Percentiles rank a stretch among this genome's conserved stretches.
These are phyloP conservation scores for Forsythia viridissima DNA, from an alignment of 257 asterid genomes.

Conservation along the genomic window DNA sequence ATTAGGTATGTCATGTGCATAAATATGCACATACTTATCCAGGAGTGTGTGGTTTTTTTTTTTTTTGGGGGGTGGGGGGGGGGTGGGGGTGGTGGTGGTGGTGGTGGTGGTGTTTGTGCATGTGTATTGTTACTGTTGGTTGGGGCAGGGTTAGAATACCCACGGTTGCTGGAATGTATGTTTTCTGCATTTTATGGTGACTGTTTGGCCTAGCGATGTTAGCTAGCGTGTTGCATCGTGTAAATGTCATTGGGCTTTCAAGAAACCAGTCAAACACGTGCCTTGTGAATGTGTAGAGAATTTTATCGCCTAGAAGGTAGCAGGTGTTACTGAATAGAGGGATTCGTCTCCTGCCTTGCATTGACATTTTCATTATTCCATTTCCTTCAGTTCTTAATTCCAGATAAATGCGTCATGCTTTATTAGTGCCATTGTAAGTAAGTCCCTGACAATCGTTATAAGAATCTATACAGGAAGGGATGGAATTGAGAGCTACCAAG, in stretches of 20 bases:
- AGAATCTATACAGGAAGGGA: conserved; percentile 1
- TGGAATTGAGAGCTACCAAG: background rate
- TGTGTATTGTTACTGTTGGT: background rate
- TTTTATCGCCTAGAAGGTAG: background rate
- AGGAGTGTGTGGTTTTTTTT: background rate
- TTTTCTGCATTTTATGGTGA: conserved; percentile 1
- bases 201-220: background rate
- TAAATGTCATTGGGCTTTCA: background rate
- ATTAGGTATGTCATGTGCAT: conserved; percentile 56
- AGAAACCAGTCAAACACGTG: conserved; percentile 6
- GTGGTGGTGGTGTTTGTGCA: background rate
- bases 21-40: conserved; percentile 10
- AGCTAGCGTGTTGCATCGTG: conserved; percentile 5
- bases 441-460: background rate
- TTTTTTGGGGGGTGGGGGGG: background rate
- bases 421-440: background rate
- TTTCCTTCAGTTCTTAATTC: background rate
- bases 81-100: background rate
- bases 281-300: background rate
- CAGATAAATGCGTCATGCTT: background rate
- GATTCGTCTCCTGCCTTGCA: background rate
- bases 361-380: background rate
- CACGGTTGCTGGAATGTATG: background rate
- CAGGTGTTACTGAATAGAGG: background rate
- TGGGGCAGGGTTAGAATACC: background rate